Conservation (phyloP, 345 rosid species). For the Ricinus communis region DNA sequence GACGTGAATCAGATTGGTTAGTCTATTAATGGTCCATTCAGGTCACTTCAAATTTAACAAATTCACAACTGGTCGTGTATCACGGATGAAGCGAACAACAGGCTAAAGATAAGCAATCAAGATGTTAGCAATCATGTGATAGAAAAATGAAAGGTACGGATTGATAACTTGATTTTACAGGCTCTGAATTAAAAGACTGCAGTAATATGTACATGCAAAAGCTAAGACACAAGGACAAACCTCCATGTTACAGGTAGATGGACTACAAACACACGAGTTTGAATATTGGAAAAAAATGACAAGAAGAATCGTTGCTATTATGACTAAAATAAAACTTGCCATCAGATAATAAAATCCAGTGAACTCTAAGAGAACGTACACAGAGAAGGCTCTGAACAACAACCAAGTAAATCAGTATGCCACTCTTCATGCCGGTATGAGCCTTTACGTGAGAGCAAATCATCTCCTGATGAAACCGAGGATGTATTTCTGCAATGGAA, state of each 20-base stretch:
- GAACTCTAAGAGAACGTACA: conserved; percentile 49
- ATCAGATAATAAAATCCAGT: neutral
- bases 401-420: conserved; percentile 93
- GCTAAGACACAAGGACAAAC: neutral
- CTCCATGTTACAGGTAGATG: neutral
- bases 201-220: neutral
- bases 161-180: neutral
- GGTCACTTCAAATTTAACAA: too few species aligned
- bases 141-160: too few species aligned
- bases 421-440: conserved; percentile 68
- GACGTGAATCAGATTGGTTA: too few species aligned
- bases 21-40: too few species aligned
- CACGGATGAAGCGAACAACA: too few species aligned
- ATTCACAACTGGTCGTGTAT: too few species aligned
- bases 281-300: neutral
- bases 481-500: conserved; percentile 62
- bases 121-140: too few species aligned
- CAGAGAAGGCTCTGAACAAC: conserved; percentile 88
- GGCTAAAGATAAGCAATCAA: too few species aligned
- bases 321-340: neutral
- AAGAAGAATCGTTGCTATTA: neutral
- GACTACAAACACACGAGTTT: neutral
- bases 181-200: neutral
- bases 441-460: conserved; percentile 60
- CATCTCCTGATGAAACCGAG: conserved; percentile 68